Evolutionary conservation across 2,329 filamentous ascomycete species (phyloP).

Genomic region (Aspergillus unguis): DNA sequence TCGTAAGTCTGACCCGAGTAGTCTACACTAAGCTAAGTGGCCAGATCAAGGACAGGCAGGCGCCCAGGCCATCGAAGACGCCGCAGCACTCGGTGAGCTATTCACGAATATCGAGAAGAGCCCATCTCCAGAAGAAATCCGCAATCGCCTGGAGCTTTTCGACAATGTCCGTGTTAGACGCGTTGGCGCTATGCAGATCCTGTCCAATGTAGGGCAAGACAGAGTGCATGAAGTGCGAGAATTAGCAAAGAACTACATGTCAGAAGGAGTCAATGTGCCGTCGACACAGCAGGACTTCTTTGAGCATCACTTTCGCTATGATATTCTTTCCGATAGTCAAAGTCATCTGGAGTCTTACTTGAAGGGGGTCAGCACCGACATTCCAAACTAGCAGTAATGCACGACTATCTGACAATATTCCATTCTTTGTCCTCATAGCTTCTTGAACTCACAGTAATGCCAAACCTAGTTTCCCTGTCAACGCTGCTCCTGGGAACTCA

Average conservation of each 20-base stretch:
- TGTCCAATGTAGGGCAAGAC: conserved; percentile 1
- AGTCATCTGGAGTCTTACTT: background rate
- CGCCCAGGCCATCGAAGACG: conserved; percentile 36
- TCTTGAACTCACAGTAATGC: too few species aligned
- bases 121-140: background rate
- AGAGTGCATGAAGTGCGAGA: background rate
- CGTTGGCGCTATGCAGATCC: background rate
- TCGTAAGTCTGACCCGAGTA: background rate
- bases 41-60: conserved; percentile 26
- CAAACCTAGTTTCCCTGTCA: background rate
- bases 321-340: conserved; percentile 1
- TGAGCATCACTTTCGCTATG: conserved; percentile 5
- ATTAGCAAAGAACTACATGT: background rate
- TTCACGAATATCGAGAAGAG: background rate
- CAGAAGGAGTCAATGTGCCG: background rate
- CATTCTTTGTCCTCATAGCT: background rate
- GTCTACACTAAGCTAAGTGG: background rate
- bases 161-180: background rate
- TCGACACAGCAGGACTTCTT: background rate
- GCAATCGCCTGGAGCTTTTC: background rate
- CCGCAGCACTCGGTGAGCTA: conserved; percentile 22
- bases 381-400: background rate
- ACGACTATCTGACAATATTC: background rate
- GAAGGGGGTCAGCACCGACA: background rate
- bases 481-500: too few species aligned